Percentiles rank a stretch among this genome's conserved stretches.
Evolutionary conservation across 257 asterid genomes (phyloP).

Genomic region (Echites panduratus): DNA sequence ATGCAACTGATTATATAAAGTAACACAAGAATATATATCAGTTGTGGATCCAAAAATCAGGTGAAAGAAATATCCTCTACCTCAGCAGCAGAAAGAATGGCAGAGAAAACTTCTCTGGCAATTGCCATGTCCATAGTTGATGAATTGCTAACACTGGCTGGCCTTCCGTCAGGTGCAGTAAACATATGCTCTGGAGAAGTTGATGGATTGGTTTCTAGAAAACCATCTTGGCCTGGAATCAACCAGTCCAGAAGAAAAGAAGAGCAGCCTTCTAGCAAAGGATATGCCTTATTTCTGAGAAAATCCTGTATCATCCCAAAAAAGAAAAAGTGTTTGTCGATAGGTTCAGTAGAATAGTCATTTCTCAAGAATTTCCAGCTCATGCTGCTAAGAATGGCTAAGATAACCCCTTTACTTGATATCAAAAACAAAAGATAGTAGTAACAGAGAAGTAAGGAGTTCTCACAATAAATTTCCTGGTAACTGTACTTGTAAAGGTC

Average conservation of each 20-base stretch:
- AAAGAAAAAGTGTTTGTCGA: slow-evolving; percentile 5
- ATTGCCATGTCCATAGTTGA: slow-evolving; percentile 79
- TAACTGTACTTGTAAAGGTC: neutral
- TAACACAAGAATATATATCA: neutral
- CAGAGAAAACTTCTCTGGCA: slow-evolving; percentile 52
- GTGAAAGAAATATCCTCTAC: slow-evolving; percentile 23
- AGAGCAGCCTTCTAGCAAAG: slow-evolving; percentile 63
- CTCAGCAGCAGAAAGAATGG: slow-evolving; percentile 64
- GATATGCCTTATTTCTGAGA: slow-evolving; percentile 52
- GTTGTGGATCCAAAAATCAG: neutral
- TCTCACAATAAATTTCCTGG: neutral
- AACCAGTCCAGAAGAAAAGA: slow-evolving; percentile 72
- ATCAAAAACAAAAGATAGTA: neutral
- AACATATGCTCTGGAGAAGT: slow-evolving; percentile 77
- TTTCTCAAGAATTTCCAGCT: neutral
- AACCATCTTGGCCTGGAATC: slow-evolving; percentile 48
- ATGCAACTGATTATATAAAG: neutral
- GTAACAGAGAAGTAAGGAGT: neutral
- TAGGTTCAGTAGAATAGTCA: neutral
- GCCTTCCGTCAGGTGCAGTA: slow-evolving; percentile 63
- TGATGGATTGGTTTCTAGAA: slow-evolving; percentile 79
- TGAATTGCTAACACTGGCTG: slow-evolving; percentile 71
- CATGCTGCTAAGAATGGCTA: neutral
- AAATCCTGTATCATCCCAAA: slow-evolving; percentile 33
- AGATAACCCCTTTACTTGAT: neutral